Conservation (phyloP, 768 basidiomycete species). For the Favolaschia claudopus region DNA sequence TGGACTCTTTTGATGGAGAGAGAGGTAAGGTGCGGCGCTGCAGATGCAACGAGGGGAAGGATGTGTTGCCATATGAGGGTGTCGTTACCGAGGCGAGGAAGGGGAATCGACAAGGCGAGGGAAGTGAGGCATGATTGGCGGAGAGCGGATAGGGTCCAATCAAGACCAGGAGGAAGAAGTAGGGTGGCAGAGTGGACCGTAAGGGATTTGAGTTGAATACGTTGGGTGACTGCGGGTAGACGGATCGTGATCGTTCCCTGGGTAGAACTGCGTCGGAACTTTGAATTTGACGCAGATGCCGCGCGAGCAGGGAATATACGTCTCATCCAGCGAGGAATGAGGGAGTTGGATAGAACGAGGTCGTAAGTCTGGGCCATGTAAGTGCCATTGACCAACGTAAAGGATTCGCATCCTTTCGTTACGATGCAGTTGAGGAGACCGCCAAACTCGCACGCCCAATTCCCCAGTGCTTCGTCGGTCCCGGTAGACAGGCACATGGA, state of each 20-base stretch:
- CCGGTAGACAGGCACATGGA: not conserved
- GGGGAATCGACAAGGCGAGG: not conserved
- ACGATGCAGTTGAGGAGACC: constrained; percentile 2
- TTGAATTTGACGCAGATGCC: too few species aligned
- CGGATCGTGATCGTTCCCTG: too few species aligned
- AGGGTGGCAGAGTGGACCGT: not conserved
- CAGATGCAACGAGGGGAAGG: not conserved
- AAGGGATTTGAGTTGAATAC: not conserved
- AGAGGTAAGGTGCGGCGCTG: not conserved
- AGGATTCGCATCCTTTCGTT: not conserved
- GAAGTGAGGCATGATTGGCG: not conserved
- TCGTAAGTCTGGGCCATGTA: not conserved
- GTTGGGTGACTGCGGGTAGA: not conserved
- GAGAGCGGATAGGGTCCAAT: not conserved
- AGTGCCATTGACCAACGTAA: not conserved
- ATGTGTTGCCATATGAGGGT: not conserved
- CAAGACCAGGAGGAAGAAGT: not conserved
- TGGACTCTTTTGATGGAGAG: too few species aligned
- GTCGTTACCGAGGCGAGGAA: too few species aligned
- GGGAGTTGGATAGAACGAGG: not conserved
- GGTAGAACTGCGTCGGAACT: not conserved
- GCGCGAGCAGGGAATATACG: not conserved
- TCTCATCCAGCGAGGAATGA: not conserved
- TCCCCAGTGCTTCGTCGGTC: not conserved
- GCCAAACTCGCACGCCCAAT: not conserved